phyloP scores from a whole-genome alignment of 371 early-diverging fungal genomes.

The Mortierella sp. region DNA sequence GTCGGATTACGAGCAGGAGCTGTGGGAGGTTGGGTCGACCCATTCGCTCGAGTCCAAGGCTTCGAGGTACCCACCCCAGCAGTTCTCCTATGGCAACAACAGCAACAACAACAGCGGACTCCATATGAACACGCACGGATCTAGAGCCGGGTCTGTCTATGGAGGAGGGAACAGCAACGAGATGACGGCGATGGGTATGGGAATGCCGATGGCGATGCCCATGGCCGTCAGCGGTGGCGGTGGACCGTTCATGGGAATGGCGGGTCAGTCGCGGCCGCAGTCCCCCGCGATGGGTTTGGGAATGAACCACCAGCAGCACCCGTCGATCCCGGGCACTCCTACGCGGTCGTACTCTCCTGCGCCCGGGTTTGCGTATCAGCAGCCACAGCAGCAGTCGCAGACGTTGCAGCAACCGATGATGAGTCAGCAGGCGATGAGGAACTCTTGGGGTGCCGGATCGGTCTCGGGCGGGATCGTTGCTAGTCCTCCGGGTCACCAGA shows the following conservation, averaged over 20 bases:
- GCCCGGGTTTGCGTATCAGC: slow-evolving; percentile 27
- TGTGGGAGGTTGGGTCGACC: slow-evolving; percentile 78
- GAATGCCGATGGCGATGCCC: slow-evolving; percentile 23
- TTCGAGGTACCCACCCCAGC: slow-evolving; percentile 14
- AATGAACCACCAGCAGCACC: slow-evolving; percentile 5
- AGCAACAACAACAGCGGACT: slow-evolving; percentile 9
- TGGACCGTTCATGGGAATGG: slow-evolving; percentile 29
- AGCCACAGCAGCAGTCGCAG: slow-evolving; percentile 7
- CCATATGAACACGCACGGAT: slow-evolving; percentile 14
- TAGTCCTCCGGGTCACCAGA: not conserved
- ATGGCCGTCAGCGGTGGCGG: not conserved
- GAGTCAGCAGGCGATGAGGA: slow-evolving; percentile 5
- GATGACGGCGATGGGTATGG: not conserved
- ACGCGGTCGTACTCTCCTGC: slow-evolving; percentile 42
- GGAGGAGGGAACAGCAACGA: slow-evolving; percentile 11
- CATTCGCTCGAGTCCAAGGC: slow-evolving; percentile 67
- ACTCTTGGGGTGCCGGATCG: slow-evolving; percentile 32
- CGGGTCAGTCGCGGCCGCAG: slow-evolving; percentile 36
- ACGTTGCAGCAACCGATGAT: slow-evolving; percentile 5
- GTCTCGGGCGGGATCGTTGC: slow-evolving; percentile 19
- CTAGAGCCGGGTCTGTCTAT: slow-evolving; percentile 39
- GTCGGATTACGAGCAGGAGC: slow-evolving; percentile 87
- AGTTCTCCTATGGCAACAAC: slow-evolving; percentile 13
- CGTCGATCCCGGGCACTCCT: slow-evolving; percentile 40
- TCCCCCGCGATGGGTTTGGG: slow-evolving; percentile 43